A percentile compares a stretch with the other conserved stretches of the same genome.
phyloP scores from a whole-genome alignment of 495 filamentous ascomycete species.

The Aspergillus bertholletiae region DNA sequence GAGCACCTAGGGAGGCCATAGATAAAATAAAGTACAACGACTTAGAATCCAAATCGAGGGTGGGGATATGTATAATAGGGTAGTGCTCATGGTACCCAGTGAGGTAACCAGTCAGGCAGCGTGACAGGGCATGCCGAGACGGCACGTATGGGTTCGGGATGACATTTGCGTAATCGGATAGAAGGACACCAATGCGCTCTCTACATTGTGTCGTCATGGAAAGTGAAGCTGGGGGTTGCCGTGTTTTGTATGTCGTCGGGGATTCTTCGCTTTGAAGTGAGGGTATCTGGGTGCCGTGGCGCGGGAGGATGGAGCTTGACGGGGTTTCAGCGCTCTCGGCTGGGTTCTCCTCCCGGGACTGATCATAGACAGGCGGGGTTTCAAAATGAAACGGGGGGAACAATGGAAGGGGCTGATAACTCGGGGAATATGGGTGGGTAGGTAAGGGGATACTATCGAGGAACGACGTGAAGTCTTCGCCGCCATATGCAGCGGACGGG shows the following conservation, averaged over 20 bases:
- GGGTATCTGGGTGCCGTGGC: conserved; percentile 37
- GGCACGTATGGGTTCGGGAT: conserved; percentile 34
- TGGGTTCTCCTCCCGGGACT: conserved; percentile 15
- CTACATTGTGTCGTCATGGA: conserved; percentile 35
- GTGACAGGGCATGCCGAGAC: conserved; percentile 60
- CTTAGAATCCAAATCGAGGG: conserved; percentile 49
- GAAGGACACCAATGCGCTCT: conserved; percentile 23
- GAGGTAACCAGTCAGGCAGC: conserved; percentile 65
- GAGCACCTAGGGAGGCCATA: conserved; percentile 61
- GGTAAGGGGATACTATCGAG: conserved; percentile 40
- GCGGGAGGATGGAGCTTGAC: conserved; percentile 34
- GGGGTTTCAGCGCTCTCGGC: conserved; percentile 20
- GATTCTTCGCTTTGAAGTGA: conserved; percentile 36
- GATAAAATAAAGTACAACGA: conserved; percentile 61
- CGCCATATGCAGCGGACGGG: conserved; percentile 20
- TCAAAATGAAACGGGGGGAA: conserved; percentile 34
- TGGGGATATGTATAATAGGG: conserved; percentile 66
- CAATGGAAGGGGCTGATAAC: conserved; percentile 37
- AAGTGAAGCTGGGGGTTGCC: conserved; percentile 29
- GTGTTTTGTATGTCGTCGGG: conserved; percentile 25
- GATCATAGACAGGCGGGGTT: conserved; percentile 27
- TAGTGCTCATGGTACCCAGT: conserved; percentile 67
- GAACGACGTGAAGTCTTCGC: conserved; percentile 40
- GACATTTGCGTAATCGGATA: conserved; percentile 30
- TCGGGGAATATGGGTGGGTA: conserved; percentile 37